These are phyloP conservation scores for Amphibolis antarctica DNA, from an alignment of 106 monocot species.

Conservation along the genomic window DNA sequence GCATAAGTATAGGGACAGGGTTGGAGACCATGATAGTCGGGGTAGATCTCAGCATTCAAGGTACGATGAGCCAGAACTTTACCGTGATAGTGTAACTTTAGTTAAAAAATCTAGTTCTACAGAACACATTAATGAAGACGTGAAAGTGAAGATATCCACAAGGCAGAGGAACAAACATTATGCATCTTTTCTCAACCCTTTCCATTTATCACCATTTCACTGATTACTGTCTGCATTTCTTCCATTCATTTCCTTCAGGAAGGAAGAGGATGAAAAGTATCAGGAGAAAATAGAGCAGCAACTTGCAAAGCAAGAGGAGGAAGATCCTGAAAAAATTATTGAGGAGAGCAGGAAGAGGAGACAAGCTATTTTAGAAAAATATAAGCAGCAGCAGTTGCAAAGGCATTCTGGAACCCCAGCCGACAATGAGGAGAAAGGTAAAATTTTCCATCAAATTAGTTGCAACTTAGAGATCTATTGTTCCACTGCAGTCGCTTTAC, in stretches of 20 bases:
- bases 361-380: constrained; percentile 76
- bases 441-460: neutral
- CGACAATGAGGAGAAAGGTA: constrained; percentile 38
- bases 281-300: constrained; percentile 67
- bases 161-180: constrained; percentile 16
- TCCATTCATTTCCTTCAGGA: constrained; percentile 25
- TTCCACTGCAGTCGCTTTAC: no score
- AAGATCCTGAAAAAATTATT: constrained; percentile 83
- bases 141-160: constrained; percentile 17
- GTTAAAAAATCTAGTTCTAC: constrained; percentile 15
- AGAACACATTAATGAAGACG: constrained; percentile 18
- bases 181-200: neutral
- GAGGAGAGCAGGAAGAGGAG: constrained; percentile 84
- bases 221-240: constrained; percentile 1
- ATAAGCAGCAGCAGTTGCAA: constrained; percentile 44
- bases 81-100: constrained; percentile 18
- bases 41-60: constrained; percentile 33
- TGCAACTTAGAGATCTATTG: constrained; percentile 1
- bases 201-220: neutral
- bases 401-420: constrained; percentile 21
- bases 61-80: constrained; percentile 26
- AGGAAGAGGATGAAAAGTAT: constrained; percentile 76
- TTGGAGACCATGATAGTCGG: constrained; percentile 21
- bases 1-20: constrained; percentile 19
- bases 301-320: constrained; percentile 71